A percentile compares a stretch with the other conserved stretches of the same genome.
Conservation (phyloP, 768 basidiomycete genomes). For the Boletales sp. region DNA sequence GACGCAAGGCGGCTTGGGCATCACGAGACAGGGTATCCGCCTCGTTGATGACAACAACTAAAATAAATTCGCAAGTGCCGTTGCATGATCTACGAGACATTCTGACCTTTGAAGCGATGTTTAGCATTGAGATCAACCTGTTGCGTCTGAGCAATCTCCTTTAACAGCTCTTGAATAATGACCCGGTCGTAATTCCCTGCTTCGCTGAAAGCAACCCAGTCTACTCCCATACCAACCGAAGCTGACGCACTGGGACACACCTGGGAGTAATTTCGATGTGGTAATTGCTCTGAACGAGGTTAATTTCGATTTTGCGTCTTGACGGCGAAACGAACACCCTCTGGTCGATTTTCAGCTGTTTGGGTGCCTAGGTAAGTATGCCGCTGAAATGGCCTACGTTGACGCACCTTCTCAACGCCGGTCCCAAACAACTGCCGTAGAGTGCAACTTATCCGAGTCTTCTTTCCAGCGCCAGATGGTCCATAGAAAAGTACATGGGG, state of each 20-base stretch:
- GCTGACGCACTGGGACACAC: conserved; percentile 38
- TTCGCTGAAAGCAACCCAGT: conserved; percentile 55
- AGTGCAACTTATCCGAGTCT: conserved; percentile 91
- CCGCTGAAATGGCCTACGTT: neutral
- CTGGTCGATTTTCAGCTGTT: conserved; percentile 95
- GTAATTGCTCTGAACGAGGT: conserved; percentile 95
- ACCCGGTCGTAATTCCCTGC: conserved; percentile 93
- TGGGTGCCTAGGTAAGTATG: neutral
- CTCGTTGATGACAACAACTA: conserved; percentile 98
- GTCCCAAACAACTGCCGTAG: conserved; percentile 85
- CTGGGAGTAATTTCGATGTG: conserved; percentile 98
- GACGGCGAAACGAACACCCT: conserved; percentile 92
- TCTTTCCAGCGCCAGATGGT: conserved; percentile 95
- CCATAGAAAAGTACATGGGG: conserved; percentile 98
- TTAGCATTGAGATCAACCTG: conserved; percentile 95
- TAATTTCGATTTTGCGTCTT: conserved; percentile 91
- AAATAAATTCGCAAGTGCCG: neutral
- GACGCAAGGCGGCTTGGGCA: conserved; percentile 92
- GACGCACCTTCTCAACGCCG: conserved; percentile 84
- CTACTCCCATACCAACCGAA: neutral
- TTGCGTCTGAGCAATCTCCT: conserved; percentile 98
- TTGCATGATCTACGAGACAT: neutral
- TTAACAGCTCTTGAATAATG: conserved; percentile 94
- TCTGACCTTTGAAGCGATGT: conserved; percentile 90
- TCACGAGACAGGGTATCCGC: conserved; percentile 93